A percentile compares a stretch with the other conserved stretches of the same genome.
Conservation (phyloP, 371 early-diverging fungal genomes). For the Mortierella sp. region DNA sequence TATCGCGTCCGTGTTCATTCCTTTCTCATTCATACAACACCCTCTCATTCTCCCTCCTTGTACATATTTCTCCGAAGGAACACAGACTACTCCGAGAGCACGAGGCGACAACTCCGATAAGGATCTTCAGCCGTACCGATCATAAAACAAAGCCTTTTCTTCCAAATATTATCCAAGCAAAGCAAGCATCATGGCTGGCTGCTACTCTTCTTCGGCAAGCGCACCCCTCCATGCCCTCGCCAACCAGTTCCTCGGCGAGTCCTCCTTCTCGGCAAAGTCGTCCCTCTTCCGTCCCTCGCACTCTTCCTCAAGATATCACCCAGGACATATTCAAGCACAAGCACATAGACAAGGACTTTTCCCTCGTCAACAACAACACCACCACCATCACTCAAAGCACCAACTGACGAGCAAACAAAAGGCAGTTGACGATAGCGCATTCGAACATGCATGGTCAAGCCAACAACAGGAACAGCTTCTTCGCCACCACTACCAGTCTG, state of each 20-base stretch:
- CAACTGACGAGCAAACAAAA: neutral
- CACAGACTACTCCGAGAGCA: neutral
- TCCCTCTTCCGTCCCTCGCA: constrained; percentile 20
- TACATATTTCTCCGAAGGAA: neutral
- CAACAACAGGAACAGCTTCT: constrained; percentile 10
- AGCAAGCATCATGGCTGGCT: constrained; percentile 31
- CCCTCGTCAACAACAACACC: constrained; percentile 12
- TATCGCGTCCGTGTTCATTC: neutral
- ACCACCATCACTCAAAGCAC: neutral
- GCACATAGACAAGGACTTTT: constrained; percentile 11
- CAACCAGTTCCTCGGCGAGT: constrained; percentile 47
- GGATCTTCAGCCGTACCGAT: neutral
- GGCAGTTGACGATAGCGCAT: constrained; percentile 7
- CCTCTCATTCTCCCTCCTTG: neutral
- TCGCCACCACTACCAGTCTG: neutral
- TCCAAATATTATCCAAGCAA: no score
- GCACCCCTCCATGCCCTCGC: constrained; percentile 50
- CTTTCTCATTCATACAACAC: neutral
- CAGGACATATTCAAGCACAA: no score
- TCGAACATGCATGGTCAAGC: constrained; percentile 43
- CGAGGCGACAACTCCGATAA: constrained; percentile 5
- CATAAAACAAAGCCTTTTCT: neutral
- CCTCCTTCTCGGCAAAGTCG: constrained; percentile 32
- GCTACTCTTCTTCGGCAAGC: constrained; percentile 41
- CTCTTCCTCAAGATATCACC: constrained; percentile 5